Evolutionary conservation across 805 yeast species (phyloP), one percentile per base, ranked within the genome.

Genomic region (Suhomyces vadensis): DNA sequence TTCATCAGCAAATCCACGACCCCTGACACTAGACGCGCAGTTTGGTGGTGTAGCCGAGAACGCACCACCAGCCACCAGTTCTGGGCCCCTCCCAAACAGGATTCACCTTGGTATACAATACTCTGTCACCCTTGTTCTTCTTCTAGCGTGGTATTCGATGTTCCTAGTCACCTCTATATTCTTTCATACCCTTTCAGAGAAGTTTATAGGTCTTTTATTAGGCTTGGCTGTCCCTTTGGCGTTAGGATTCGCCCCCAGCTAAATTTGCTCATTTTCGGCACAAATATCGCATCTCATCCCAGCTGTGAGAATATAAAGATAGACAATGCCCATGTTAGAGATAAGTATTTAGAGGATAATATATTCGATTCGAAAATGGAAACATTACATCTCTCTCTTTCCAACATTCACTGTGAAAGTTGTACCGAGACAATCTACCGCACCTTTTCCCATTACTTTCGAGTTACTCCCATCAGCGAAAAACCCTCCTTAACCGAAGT

Each of bases 391-490:
- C 26, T 58, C 17, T 44, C 43, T 16, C 50, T 80, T 29, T 66
- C 63, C 3, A 81, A 82, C 49, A 67, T 81, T 29, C 86, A 81
- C 55, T 82, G 87, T 54, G 64, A 63, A 2, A 75, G 74, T 29
- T 82, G 87, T 53, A 76, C 72, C 47, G 49, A 50, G 3, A 57
- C 70, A 9, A 65, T 81, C 16, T 50, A 52, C 13, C 42, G 50
- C 5, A 47, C 61, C 1, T 45, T 78, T 10, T 37, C 60, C 3
- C 44, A 54, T 10, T 41, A 54, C 21, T 58, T 60, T 41, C 35
- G 37, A 52, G 50, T 40, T 11, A 21, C 35, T 6, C 33, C 13
- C 27, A 41, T 20, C n/a, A 16, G 37, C 9, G 46, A 46, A 11
- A 51, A 44, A 5, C 41, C 56, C 14, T 45, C 42, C 20, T 37